These are phyloP conservation scores for Linum trigynum DNA, from an alignment of 345 rosid species.

Conservation along the genomic window DNA sequence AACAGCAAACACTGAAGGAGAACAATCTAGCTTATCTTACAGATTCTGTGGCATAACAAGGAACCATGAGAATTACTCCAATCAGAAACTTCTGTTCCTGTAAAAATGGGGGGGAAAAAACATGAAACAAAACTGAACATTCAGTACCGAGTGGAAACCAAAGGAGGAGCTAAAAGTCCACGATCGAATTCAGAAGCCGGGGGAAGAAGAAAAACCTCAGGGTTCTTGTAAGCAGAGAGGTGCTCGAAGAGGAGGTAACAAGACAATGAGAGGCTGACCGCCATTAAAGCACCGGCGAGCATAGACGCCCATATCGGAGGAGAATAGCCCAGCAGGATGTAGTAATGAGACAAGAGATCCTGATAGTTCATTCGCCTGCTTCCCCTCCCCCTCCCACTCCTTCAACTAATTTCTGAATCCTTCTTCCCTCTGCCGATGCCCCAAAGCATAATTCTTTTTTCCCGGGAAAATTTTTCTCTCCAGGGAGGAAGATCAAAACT, in stretches of 20 bases:
- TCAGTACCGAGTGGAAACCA: not conserved
- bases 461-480: no score
- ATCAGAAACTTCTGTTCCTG: slow-evolving; percentile 98
- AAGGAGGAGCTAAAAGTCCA: no score
- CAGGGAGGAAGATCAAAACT: no score
- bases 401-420: not conserved
- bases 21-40: slow-evolving; percentile 30
- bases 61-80: slow-evolving; percentile 98
- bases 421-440: no score
- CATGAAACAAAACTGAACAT: slow-evolving; percentile 1
- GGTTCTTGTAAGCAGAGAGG: slow-evolving; percentile 89
- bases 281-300: slow-evolving; percentile 49
- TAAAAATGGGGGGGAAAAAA: not conserved
- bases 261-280: slow-evolving; percentile 55
- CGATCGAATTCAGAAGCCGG: not conserved
- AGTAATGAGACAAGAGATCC: not conserved
- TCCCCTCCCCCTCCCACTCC: not conserved
- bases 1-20: not conserved
- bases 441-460: no score
- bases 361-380: not conserved
- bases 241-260: slow-evolving; percentile 85
- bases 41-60: slow-evolving; percentile 85
- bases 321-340: not conserved
- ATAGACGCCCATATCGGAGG: slow-evolving; percentile 47
- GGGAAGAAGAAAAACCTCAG: slow-evolving; percentile 46